Percentiles rank a stretch among this genome's conserved stretches.
These are phyloP conservation scores for Citrullus mucosospermus DNA, from an alignment of 306 rosid genomes.

Conservation along the genomic window DNA sequence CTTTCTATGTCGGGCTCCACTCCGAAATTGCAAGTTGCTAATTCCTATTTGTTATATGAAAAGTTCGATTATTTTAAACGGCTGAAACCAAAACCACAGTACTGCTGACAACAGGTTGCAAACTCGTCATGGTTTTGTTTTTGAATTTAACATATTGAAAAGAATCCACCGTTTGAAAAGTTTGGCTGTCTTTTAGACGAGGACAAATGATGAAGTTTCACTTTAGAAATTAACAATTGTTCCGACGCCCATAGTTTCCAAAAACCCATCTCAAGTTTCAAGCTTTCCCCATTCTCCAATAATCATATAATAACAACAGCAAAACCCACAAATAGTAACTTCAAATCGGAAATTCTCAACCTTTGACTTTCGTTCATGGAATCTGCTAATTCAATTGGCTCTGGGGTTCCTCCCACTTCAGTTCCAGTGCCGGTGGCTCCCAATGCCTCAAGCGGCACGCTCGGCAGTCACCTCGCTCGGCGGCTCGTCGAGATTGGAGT, in stretches of 20 bases:
- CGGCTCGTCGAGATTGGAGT: slow-evolving; percentile 55
- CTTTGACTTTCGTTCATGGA: slow-evolving; percentile 16
- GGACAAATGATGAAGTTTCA: neutral
- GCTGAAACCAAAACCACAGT: neutral
- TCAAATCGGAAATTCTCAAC: neutral
- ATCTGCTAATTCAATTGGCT: slow-evolving; percentile 15
- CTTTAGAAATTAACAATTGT: neutral
- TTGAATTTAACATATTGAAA: neutral
- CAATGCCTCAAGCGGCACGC: slow-evolving; percentile 21
- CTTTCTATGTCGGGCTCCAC: neutral
- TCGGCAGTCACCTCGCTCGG: slow-evolving; percentile 63
- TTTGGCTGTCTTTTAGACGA: neutral
- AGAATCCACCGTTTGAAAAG: neutral
- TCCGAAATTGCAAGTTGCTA: neutral
- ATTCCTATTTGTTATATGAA: neutral
- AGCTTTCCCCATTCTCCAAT: neutral
- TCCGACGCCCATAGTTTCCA: slow-evolving; percentile 4
- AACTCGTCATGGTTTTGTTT: neutral
- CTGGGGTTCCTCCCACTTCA: slow-evolving; percentile 11
- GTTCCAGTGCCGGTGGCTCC: slow-evolving; percentile 17
- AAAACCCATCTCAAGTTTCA: neutral
- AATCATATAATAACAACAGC: neutral
- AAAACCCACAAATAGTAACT: neutral
- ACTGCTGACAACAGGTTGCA: neutral
- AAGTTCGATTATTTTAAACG: neutral